Base-by-base conservation (phyloP, 2,329 filamentous ascomycete species). In the Monascus ruber region DNA sequence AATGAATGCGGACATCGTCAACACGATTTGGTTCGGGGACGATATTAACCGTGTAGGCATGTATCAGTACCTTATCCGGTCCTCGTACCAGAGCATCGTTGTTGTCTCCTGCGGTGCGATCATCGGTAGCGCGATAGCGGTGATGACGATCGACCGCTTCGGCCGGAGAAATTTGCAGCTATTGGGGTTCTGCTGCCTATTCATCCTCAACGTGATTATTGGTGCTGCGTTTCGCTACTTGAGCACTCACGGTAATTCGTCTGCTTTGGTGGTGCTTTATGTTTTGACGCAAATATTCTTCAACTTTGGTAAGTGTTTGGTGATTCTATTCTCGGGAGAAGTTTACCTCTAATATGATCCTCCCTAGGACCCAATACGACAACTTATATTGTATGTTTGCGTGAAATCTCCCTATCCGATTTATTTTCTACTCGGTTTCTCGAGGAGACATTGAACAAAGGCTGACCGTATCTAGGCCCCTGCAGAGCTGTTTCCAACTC, bases 401-500 rank as follows among this genome's bases (percentile, higher is more conserved):
- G 6, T 24, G 8, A 11, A 6, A 24, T 32, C 25, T 26, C 17
- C 9, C 10, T 35, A n/a, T 33, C 5, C 29, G 10, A 6, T 28
- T 17, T 17, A 3, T 17, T 17, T 17, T 17, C 17, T 17, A 17
- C 17, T 3, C 17, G 17, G 17, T 17, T 17, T 17, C 17, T 17
- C 17, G 3, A 2, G 17, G 17, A 17, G 17, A 27, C 4, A 10
- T 1, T 10, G 25, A 28, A 24, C 34, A 10, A 40, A 27, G 31
- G 24, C 10, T 33, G n/a, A 25, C 6, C n/a, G 11, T 24, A 8
- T 24, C 9, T 6, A 47, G 43, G 38, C 70, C 24, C 63, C 68
- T 4, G 68, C 66, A 4, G 69, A 71, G 42, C 58, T 70, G 32
- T 72, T 72, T 41, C 69, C 69, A 1, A 71, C 69, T 0, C 55